Base-by-base conservation (phyloP, 176 grass and related monocot genomes). In the Avena eriantha region DNA sequence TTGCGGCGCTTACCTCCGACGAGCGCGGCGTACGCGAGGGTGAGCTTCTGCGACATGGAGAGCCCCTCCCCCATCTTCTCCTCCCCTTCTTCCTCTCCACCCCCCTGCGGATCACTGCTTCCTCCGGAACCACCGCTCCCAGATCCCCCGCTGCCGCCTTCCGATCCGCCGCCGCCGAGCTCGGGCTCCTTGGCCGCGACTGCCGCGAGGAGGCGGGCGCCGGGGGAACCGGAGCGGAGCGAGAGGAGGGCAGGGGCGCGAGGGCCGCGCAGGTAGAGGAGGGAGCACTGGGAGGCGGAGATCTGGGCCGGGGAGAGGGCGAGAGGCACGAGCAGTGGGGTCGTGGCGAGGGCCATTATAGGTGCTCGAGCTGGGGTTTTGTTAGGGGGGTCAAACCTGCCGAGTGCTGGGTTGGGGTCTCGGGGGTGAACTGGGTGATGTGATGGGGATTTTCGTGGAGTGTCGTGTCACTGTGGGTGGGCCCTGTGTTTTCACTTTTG, bases 31-130 rank as follows among this genome's bases (percentile, higher is more conserved):
- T 94, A 98, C 76, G 59, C 91, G 78, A 98, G 87, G 31, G 93
- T 98, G 68, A 98, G 75, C 77, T 98, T 95, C 93, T 98, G 93
- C 61, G 96, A 98, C 96, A 98, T 91, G 75, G 94, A 93, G 35
- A 98, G 84, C 14, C 84, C 89, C 41, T 79, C 77, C 18, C 26
- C 73, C 73, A 87, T 83, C 82, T 87, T 50, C 68, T 82, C 76
- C 50, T 75, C 88, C 15, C 59, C 92, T 19, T 54, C 95, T 36
- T 88, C 92, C 65, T 50, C 69, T 0, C 78, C 89, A 0, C 80
- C 73, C 0, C 33, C 83, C 75, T 18, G 69, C 34, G 92, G 70
- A 2, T 78, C 45, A 0, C 85, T 68, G 3, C 77, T 60, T 1
- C 57, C 61, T 14, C 90, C 86, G 0, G 74, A 66, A 12, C 69